Evolutionary conservation across 805 yeast species (phyloP), one percentile per base, ranked within the genome.

Genomic region (Monosporozyma aerobia): DNA sequence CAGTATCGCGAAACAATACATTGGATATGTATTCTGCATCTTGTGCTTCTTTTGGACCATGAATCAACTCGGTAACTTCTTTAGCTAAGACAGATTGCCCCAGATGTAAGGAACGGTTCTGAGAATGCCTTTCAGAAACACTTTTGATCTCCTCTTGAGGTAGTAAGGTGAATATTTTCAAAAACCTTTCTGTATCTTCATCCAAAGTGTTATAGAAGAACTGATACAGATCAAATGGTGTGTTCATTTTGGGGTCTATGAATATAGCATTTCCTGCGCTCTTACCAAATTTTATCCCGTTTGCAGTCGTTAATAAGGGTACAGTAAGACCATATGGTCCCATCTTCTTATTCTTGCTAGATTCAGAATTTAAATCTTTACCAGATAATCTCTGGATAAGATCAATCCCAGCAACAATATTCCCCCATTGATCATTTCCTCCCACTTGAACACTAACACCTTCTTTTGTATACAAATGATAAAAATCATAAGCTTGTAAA

Each of bases 381-480:
- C 39, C n/a, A 3, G 16, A 35, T 30, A 45, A 27, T 39, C 96
- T 73, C 1, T 84, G 74, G 41, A 90, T 89, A 53, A 94, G 74
- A 62, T 94, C 99, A 41, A 87, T 79, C 0, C 99, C 99, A 0
- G 98, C 97, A 1, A 95, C 88, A 54, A 94, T 94, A 62, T 94
- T 94, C 1, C 99, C 99, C 90, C 97, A 94, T 69, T 94, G 99
- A 66, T 94, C 99, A 64, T 87, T 90, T 5, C 99, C 99, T 25
- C 99, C 99, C 37, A 87, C 82, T 71, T 94, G 98, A 13, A 90
- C 69, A 44, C 76, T 74, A 44, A 90, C 90, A 3, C 73, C 68
- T 39, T 79, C 69, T 14, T 77, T 65, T 40, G 76, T 76, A 71
- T 80, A 81, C 53, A 94, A 70, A 63, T 90, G 89, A 76, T 85